Evolutionary conservation across 1,284 basidiomycete species (phyloP).

Genomic region (Cryptococcus wingfieldii): DNA sequence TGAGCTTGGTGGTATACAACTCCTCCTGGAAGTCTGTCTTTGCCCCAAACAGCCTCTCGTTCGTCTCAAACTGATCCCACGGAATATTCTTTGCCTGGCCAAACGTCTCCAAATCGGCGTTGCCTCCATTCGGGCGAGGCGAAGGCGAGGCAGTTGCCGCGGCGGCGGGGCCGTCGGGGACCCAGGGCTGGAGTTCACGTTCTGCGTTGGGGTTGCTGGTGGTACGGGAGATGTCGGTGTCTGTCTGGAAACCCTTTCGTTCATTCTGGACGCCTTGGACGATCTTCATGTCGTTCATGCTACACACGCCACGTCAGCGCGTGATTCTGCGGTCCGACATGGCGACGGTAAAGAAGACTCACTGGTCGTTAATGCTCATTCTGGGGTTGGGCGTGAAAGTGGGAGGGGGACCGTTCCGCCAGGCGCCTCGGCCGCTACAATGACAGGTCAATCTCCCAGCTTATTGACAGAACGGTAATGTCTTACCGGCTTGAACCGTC

Average conservation of each 20-base stretch:
- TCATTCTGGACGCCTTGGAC: constrained; percentile 14
- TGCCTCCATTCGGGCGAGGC: constrained; percentile 21
- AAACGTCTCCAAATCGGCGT: constrained; percentile 40
- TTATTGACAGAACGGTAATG: background rate
- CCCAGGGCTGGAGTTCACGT: constrained; percentile 82
- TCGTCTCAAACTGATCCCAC: constrained; percentile 97
- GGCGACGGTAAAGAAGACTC: constrained; percentile 10
- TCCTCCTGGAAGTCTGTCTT: constrained; percentile 91
- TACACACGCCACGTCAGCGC: constrained; percentile 5
- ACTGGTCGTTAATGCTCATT: constrained; percentile 36
- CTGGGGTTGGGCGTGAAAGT: constrained; percentile 19
- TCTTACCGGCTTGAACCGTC: constrained; percentile 7
- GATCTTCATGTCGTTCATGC: constrained; percentile 28
- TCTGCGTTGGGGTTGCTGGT: constrained; percentile 50
- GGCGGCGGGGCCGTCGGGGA: constrained; percentile 47
- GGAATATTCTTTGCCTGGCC: constrained; percentile 28
- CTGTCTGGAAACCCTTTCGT: constrained; percentile 69
- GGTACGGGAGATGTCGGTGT: constrained; percentile 72
- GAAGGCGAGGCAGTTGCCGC: constrained; percentile 4
- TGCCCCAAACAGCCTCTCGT: constrained; percentile 89
- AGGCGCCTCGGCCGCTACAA: constrained; percentile 30
- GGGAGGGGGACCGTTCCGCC: constrained; percentile 38
- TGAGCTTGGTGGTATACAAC: constrained; percentile 89
- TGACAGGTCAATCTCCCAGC: background rate
- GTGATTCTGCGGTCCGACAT: background rate